These are phyloP conservation scores for Paramecium sexaurelia DNA, from an alignment of 73 alveolate species.

Conservation along the genomic window DNA sequence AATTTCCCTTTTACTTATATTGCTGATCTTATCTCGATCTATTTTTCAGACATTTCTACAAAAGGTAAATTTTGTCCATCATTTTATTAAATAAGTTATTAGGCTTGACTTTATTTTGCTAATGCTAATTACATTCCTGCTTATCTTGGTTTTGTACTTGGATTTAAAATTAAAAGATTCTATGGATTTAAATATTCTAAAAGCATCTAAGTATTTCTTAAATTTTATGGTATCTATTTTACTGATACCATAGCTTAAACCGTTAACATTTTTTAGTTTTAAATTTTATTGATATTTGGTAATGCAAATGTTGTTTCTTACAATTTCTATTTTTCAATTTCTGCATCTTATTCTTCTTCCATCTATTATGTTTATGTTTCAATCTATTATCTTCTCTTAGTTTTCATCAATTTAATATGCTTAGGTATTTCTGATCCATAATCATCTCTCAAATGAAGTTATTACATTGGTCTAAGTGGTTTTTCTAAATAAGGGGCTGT, in stretches of 20 bases:
- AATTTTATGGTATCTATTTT: not conserved
- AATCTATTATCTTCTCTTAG: conserved; percentile 2
- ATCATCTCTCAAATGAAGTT: not conserved
- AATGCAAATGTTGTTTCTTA: not conserved
- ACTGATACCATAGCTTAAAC: not conserved
- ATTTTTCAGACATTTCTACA: conserved; percentile 27
- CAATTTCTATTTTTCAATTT: not conserved
- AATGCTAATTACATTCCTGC: not conserved
- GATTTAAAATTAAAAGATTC: not conserved
- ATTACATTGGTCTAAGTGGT: not conserved
- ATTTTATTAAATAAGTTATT: not conserved
- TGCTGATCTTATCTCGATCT: not conserved
- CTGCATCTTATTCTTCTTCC: conserved; percentile 52
- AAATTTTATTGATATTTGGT: not conserved
- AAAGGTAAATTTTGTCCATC: conserved; percentile 29
- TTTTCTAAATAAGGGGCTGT: not conserved
- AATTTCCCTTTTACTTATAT: conserved; percentile 39
- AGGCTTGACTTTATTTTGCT: not conserved
- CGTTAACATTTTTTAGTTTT: not conserved
- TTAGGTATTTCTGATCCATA: conserved; percentile 32
- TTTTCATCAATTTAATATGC: not conserved
- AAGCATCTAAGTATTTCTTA: not conserved
- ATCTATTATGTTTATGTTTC: conserved; percentile 2
- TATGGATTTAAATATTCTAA: conserved; percentile 10
- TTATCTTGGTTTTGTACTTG: conserved; percentile 5